These are phyloP conservation scores for Ministeria vibrans DNA, from an alignment of 78 protist genomes.

Conservation along the genomic window DNA sequence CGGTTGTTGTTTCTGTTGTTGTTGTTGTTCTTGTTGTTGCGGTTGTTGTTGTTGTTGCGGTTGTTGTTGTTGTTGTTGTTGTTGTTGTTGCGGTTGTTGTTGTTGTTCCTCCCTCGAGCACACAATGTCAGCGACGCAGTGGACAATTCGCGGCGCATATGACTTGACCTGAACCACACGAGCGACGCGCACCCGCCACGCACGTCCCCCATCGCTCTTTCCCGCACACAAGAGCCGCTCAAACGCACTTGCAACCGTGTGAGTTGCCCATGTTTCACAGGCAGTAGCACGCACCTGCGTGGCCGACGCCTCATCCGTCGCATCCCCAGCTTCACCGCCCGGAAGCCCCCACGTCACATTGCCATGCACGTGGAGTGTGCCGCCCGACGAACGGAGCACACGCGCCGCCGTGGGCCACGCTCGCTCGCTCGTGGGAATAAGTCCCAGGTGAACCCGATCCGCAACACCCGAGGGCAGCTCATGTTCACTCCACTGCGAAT, in stretches of 20 bases:
- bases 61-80: no score
- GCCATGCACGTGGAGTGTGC: neutral
- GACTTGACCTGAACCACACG: neutral
- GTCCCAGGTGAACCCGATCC: neutral
- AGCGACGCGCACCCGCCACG: neutral
- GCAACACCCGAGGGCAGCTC: neutral
- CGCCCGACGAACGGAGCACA: neutral
- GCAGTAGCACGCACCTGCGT: neutral
- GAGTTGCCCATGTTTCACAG: neutral
- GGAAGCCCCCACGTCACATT: no score
- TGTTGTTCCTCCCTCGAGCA: no score
- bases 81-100: no score
- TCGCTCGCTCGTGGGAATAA: neutral
- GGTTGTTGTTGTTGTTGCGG: no score
- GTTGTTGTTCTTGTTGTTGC: no score
- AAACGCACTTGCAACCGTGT: neutral
- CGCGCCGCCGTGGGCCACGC: constrained; percentile 1
- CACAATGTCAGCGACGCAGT: neutral
- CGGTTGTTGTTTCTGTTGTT: no score
- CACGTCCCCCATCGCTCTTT: neutral
- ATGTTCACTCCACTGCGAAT: no score
- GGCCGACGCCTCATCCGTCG: neutral
- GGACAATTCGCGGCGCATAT: neutral
- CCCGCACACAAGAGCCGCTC: neutral
- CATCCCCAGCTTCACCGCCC: neutral